Base-by-base conservation (phyloP, 306 rosid species). In the Prunus padus region DNA sequence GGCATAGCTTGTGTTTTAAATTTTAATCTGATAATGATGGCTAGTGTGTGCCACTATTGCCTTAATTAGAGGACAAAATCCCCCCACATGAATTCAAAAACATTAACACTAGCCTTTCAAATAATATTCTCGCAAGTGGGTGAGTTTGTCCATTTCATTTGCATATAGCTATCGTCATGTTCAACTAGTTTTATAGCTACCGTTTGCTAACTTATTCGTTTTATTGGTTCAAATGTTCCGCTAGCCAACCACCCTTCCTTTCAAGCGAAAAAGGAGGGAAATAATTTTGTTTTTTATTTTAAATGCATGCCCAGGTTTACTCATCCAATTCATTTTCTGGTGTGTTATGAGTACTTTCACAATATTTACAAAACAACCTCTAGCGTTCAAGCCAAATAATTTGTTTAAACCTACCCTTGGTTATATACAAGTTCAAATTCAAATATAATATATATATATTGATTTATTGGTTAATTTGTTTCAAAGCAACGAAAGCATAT, bases 401-500 rank as follows among this genome's bases (percentile, higher is more conserved):
- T 20, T 55, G 61, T 55, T 55, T 51, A 18, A 20, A 22, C 42
- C 42, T 1, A 37, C 42, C 42, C 42, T 37, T 37, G 42, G 42
- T 37, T 9, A 37, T 6, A 37, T 1, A 37, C 42, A 62, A n/a
- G 10, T 37, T 33, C 22, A 64, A 64, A 9, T 64, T 10, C 47
- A 64, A 9, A 64, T 33, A 62, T 3, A 1, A 70, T 9, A 22
- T 26, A 28, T 9, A 26, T 46, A 45, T 26, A 26, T 28, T n/a
- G n/a, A 49, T 44, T 44, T 31, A 37, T 50, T 57, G 73, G 82
- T 64, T 65, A 69, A 74, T 77, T 77, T 87, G 80, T 77, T 87
- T 87, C 67, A 57, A 89, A 85, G 86, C 75, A 61, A 87, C 61
- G 89, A 73, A 67, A 82, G 55, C 37, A 67, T 71, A 12, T 30